Percentiles rank a stretch among this genome's conserved stretches.
Conservation (phyloP, 345 rosid genomes). For the Populus deltoides region DNA sequence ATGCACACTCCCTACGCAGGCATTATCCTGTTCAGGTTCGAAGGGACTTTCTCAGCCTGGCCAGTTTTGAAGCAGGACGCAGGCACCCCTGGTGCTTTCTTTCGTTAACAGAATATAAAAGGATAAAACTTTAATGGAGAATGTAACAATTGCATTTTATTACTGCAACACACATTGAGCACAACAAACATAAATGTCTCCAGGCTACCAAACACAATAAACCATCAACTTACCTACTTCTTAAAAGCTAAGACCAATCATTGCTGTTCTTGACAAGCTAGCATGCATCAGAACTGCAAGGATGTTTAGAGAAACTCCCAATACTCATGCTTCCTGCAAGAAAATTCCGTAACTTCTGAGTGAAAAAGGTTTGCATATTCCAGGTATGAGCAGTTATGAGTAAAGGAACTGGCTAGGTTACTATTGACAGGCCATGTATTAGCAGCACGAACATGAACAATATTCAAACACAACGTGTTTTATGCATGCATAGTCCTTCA, state of each 20-base stretch:
- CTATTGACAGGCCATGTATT: neutral
- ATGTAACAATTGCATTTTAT: constrained; percentile 30
- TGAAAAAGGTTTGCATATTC: neutral
- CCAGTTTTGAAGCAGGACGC: constrained; percentile 47
- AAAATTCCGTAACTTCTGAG: neutral
- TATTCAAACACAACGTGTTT: neutral
- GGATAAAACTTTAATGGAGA: neutral
- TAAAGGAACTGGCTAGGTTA: neutral
- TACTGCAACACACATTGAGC: constrained; percentile 22
- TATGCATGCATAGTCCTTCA: neutral
- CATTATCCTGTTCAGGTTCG: constrained; percentile 99
- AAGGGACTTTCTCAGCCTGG: constrained; percentile 99
- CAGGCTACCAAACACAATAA: constrained; percentile 28
- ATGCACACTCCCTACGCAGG: constrained; percentile 99
- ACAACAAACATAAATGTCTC: constrained; percentile 35
- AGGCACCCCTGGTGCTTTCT: constrained; percentile 99
- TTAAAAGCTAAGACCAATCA: constrained; percentile 16
- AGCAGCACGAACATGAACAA: neutral
- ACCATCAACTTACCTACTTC: constrained; percentile 61
- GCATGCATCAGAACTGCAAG: neutral
- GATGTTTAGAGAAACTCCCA: neutral
- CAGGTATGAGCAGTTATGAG: neutral
- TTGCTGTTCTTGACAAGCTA: constrained; percentile 11
- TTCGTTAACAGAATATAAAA: constrained; percentile 44
- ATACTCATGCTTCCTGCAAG: constrained; percentile 27